Base-by-base conservation (phyloP, 371 early-diverging fungal genomes). In the Mucor irregularis region DNA sequence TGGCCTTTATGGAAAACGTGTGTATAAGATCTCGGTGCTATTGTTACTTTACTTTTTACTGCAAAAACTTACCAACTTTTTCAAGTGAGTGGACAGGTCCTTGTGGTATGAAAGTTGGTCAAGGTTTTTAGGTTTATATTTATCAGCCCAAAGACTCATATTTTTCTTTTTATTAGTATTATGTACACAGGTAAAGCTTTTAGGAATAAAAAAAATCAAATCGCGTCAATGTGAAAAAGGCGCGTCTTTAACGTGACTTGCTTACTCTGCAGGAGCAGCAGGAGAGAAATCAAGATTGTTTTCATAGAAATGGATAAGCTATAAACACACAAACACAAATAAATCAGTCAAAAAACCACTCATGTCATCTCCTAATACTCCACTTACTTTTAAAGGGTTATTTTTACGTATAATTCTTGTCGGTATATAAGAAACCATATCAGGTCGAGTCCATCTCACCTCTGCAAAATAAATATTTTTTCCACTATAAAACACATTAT, bases 81-180 rank as follows among this genome's bases (percentile, higher is more conserved):
- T 84, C 26, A 99, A 80, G 46, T 90, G 89, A 25, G 56, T 62
- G 6, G 91, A 85, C 26, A 97, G 71, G 26, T 86, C 86, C 11
- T 68, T 48, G 68, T 97, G 96, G 69, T 88, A 93, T 64, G 86
- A 84, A 54, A 99, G 84, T 61, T 90, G 82, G 59, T 92, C 91
- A 48, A 99, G 86, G 25, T 82, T 66, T 43, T 74, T 81, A 29
- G 99, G 99, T 40, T 92, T 82, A 72, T 99, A 90, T 74, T 97
- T 97, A 80, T 99, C 99, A 34, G 93, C 91, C 97, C 98, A 99
- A 35, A 99, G 83, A 64, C 89, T 86, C 89, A 87, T 88, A n/a
- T n/a, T 68, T 28, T 45, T 7, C 13, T 19, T 42, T 11, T 25
- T 26, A 8, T 43, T n/a, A n/a, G 16, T 25, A 25, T 31, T 14